phyloP scores from a whole-genome alignment of 106 monocot species.

The Dendrobium huoshanense region DNA sequence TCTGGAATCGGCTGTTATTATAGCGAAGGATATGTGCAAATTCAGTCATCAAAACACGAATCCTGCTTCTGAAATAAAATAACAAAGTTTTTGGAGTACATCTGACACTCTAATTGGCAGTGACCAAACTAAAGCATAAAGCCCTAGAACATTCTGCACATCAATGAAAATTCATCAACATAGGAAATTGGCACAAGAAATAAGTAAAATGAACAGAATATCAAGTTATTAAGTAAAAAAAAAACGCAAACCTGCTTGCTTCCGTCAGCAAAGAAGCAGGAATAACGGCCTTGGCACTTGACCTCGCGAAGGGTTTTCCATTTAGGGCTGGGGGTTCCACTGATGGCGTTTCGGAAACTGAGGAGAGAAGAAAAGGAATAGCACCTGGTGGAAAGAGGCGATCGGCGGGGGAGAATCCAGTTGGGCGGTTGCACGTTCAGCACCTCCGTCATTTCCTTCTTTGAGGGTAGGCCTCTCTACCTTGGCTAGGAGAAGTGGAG shows the following conservation, averaged over 20 bases:
- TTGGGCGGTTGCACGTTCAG: not conserved
- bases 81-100: not conserved
- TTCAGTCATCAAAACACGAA: not conserved
- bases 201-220: not conserved
- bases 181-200: not conserved
- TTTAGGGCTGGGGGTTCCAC: slow-evolving; percentile 16
- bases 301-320: slow-evolving; percentile 23
- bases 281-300: slow-evolving; percentile 21
- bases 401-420: not conserved
- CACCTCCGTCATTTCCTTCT: not conserved
- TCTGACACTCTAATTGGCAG: too few species aligned
- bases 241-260: slow-evolving; percentile 25
- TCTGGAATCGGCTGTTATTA: too few species aligned
- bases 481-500: not conserved
- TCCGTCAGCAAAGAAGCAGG: slow-evolving; percentile 38
- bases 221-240: not conserved
- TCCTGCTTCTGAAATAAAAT: not conserved
- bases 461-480: not conserved
- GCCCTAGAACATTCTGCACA: not conserved
- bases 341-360: not conserved
- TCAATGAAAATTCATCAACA: not conserved
- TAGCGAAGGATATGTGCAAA: too few species aligned
- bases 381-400: not conserved
- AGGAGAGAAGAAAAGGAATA: not conserved
- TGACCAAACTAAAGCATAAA: not conserved